These are phyloP conservation scores for Fagus crenata DNA, from an alignment of 306 rosid species.

Conservation along the genomic window DNA sequence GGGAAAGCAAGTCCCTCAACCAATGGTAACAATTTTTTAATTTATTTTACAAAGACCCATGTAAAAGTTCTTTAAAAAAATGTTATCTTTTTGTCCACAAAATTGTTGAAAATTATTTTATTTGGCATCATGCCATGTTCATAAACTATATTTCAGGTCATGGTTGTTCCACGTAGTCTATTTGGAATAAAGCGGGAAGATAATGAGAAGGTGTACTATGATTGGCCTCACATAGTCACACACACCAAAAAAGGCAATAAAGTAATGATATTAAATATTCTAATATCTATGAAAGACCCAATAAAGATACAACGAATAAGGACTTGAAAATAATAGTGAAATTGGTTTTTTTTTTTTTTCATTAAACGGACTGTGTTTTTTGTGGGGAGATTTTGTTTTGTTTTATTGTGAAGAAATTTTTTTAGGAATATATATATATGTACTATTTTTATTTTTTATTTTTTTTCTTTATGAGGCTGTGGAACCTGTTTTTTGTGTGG, in stretches of 20 bases:
- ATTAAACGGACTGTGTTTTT: constrained; percentile 25
- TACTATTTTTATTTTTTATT: no score
- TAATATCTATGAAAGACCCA: constrained; percentile 6
- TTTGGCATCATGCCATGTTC: background rate
- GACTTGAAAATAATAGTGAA: constrained; percentile 5
- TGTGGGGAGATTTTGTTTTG: constrained; percentile 42
- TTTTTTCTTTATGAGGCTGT: constrained; percentile 54
- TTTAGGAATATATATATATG: constrained; percentile 22
- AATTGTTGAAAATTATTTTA: constrained; percentile 8
- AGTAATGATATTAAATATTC: background rate
- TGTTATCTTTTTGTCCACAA: constrained; percentile 36
- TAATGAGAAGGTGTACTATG: constrained; percentile 38
- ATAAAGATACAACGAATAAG: constrained; percentile 1
- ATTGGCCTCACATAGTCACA: constrained; percentile 25
- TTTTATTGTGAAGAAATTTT: constrained; percentile 29
- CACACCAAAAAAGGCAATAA: constrained; percentile 17
- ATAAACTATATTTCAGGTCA: constrained; percentile 43
- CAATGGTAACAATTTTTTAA: background rate
- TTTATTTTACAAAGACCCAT: background rate
- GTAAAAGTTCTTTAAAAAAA: background rate
- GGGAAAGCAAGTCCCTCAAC: constrained; percentile 8
- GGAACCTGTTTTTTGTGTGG: constrained; percentile 35
- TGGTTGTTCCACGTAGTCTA: constrained; percentile 63
- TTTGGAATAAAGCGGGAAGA: constrained; percentile 53
- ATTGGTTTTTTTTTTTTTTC: background rate